Evolutionary conservation across 176 grass and related monocot species (phyloP), one percentile per base, ranked within the genome.

Genomic region (Musa schizocarpa): DNA sequence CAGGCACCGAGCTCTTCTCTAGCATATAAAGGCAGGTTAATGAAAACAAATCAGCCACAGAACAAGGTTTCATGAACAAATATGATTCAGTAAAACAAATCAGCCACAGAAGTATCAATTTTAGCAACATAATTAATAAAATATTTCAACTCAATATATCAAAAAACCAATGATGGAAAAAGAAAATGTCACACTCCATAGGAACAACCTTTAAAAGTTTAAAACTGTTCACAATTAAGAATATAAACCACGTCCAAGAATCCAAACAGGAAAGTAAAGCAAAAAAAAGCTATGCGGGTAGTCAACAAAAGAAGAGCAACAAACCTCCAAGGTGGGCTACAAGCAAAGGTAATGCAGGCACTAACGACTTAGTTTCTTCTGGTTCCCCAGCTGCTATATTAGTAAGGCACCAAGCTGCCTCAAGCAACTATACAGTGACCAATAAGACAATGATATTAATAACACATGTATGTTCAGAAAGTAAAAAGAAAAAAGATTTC

Each of bases 371-470:
- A 72, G 95, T 94, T 78, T 99, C 90, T 76, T 99, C 88, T 72
- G 86, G 86, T 62, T 93, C 84, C 74, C 90, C 90, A 13, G 90
- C 82, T 62, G 95, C 95, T 82, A 96, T 94, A 67, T 99, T 99
- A 70, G 95, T 99, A 67, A 89, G 88, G 81, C 95, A 99, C 90
- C 90, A 99, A 82, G 90, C 95, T 68, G 90, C 79, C 84, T 99
- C 95, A 77, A 92, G 86, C 81, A 99, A 92, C 95, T 94, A 80
- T 58, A 84, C 69, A 74, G 79, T 76, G 58, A 87, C n/a, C 53
- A 79, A 71, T 10, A 64, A 70, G 6, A 52, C 17, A 11, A 48
- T 43, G 17, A 70, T 70, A 34, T 34, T 3, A 70, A 70, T 50
- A 67, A 25, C 21, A 67, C 26, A 34, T 13, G 6, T 8, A 43